A percentile compares a stretch with the other conserved stretches of the same genome.
These are phyloP conservation scores for Porogramme epimiltina DNA, from an alignment of 1,284 basidiomycete species.

Conservation along the genomic window DNA sequence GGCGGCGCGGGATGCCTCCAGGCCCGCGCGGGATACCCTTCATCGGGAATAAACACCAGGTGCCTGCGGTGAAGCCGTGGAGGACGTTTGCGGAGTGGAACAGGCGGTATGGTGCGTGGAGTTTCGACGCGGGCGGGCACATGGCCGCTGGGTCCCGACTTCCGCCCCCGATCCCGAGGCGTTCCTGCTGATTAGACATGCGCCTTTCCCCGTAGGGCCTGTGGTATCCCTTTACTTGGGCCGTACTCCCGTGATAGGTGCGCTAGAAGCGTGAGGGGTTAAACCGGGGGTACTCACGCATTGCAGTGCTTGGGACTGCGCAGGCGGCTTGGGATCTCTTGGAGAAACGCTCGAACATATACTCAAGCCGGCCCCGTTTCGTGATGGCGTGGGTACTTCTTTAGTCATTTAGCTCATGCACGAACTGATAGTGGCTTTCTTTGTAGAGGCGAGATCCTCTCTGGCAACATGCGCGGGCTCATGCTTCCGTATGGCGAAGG, in stretches of 20 bases:
- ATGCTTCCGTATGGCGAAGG: conserved; percentile 48
- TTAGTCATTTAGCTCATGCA: too few species aligned
- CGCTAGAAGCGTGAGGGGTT: too few species aligned
- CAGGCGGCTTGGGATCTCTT: conserved; percentile 55
- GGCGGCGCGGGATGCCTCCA: conserved; percentile 41
- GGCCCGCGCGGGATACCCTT: conserved; percentile 45
- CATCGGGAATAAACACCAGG: conserved; percentile 50
- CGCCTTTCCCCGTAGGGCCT: conserved; percentile 36
- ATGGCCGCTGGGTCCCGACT: too few species aligned
- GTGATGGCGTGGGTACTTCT: conserved; percentile 38
- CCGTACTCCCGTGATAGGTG: conserved; percentile 50
- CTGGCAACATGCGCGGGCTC: conserved; percentile 47
- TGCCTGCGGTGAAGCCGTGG: conserved; percentile 51
- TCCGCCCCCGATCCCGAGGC: background rate
- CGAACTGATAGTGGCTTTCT: background rate
- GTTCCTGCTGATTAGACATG: too few species aligned
- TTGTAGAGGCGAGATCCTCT: conserved; percentile 47
- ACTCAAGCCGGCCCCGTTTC: conserved; percentile 52
- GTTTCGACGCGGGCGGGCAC: background rate
- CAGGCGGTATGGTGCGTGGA: conserved; percentile 42
- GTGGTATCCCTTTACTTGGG: conserved; percentile 57
- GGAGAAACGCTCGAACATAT: conserved; percentile 53
- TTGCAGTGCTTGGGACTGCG: conserved; percentile 49
- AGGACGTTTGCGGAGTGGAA: conserved; percentile 51
- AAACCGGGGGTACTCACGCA: background rate